A percentile compares a stretch with the other conserved stretches of the same genome.
phyloP scores from a whole-genome alignment of 257 asterid species.

The Paulownia fortunei region DNA sequence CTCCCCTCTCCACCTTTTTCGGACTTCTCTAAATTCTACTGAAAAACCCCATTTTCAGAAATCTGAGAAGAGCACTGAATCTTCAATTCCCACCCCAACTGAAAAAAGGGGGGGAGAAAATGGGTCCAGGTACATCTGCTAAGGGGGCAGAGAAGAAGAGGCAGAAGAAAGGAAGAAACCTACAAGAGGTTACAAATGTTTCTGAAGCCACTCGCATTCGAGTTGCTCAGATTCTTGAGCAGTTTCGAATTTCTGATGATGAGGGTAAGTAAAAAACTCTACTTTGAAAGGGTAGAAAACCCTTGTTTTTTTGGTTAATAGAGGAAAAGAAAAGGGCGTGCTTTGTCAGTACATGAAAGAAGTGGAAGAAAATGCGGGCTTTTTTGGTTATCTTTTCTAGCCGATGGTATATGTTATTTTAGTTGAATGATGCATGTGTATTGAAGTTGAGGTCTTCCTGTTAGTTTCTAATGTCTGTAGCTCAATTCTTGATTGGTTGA shows the following conservation, averaged over 20 bases:
- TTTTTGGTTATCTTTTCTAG: neutral
- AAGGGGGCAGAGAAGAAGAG: slow-evolving; percentile 39
- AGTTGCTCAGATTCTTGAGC: slow-evolving; percentile 53
- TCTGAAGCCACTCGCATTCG: slow-evolving; percentile 59
- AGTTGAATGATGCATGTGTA: neutral
- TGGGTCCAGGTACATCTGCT: slow-evolving; percentile 35
- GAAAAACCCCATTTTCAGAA: neutral
- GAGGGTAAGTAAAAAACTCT: slow-evolving; percentile 44
- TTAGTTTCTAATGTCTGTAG: neutral
- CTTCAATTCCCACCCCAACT: slow-evolving; percentile 4
- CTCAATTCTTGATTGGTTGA: neutral
- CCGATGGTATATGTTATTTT: neutral
- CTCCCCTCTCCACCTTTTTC: neutral
- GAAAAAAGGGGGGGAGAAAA: slow-evolving; percentile 1
- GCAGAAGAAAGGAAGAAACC: slow-evolving; percentile 38
- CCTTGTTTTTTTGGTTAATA: neutral
- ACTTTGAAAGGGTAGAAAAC: neutral
- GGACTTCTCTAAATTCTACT: slow-evolving; percentile 1
- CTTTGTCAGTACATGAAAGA: neutral
- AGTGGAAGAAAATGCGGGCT: neutral
- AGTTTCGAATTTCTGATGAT: slow-evolving; percentile 55
- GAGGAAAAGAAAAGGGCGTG: neutral
- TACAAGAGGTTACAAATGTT: neutral
- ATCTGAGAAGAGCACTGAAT: slow-evolving; percentile 14
- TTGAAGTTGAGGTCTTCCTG: no score